Base-by-base conservation (phyloP, 202 grass and related monocot genomes). In the Digitaria exilis region DNA sequence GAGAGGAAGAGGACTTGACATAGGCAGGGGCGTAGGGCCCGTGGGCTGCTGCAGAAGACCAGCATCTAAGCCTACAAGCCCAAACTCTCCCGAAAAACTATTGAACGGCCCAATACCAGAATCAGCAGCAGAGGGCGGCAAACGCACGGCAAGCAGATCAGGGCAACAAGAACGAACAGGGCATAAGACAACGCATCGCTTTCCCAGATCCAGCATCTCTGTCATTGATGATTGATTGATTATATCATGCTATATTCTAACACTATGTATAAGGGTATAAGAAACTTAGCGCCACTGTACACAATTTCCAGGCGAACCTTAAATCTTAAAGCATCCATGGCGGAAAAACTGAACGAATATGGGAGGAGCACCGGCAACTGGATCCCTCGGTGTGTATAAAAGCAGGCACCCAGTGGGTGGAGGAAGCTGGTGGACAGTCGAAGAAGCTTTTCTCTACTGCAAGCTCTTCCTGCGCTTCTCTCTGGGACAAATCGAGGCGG, bases 401-500 rank as follows among this genome's bases (percentile, higher is more conserved):
- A 29, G 26, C 68, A 48, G 65, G 31, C 56, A 68, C 61, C 67
- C 83, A n/a, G 65, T 78, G 58, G 24, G 46, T 73, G 39, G 28
- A 75, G 17, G 39, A n/a, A 75, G 17, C 3, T 75, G 52, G 51
- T 75, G 62, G 63, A 55, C 15, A 1, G 49, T 31, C 29, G 30
- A 86, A 66, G 32, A 29, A 30, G 63, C 44, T 14, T 12, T 55
- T 55, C 14, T 12, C 37, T 71, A 24, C 42, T 3, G 41, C 80
- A 83, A 86, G 55, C 71, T 85, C 72, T 82, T 97, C 79, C 81
- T 88, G 54, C 87, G 87, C 75, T 93, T 90, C 71, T 91, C 91
- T 29, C 61, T 85, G 35, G 61, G 68, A 77, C 46, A 83, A 69
- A 90, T 17, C 6, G 80, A 46, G 70, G 71, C 67, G 11, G 65